Evolutionary conservation across 2,329 filamentous ascomycete species (phyloP).

Genomic region (Aureobasidium melanogenum): DNA sequence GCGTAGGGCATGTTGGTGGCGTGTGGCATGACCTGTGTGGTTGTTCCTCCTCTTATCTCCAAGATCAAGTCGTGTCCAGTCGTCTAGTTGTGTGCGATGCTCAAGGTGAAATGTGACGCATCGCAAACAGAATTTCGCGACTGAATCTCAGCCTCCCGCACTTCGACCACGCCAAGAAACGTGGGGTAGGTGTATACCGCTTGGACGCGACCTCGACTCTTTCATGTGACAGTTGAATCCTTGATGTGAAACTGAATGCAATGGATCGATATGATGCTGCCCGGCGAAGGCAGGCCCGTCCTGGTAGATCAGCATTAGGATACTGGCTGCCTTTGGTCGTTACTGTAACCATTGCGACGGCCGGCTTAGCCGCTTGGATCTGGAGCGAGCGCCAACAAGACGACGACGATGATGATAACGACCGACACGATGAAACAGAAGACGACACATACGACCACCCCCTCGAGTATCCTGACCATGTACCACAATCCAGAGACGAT

Average conservation of each 20-base stretch:
- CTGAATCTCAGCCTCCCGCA: background rate
- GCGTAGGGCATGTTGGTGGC: slow-evolving; percentile 59
- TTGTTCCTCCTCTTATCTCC: background rate
- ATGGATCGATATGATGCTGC: slow-evolving; percentile 22
- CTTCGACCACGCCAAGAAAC: background rate
- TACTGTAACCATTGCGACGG: slow-evolving; percentile 79
- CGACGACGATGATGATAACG: slow-evolving; percentile 58
- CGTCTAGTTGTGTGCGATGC: background rate
- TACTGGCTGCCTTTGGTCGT: slow-evolving; percentile 86
- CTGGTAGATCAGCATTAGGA: slow-evolving; percentile 54
- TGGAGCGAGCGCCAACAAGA: slow-evolving; percentile 81
- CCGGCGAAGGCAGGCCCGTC: slow-evolving; percentile 40
- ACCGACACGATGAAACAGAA: slow-evolving; percentile 43
- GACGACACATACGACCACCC: slow-evolving; percentile 17
- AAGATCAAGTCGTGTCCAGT: background rate
- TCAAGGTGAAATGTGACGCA: background rate
- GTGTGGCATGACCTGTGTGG: slow-evolving; percentile 56
- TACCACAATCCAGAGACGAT: background rate
- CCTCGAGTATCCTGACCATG: slow-evolving; percentile 10
- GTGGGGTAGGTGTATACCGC: background rate
- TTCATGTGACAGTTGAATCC: background rate
- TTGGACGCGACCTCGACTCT: background rate
- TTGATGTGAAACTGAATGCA: background rate
- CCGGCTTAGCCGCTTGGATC: slow-evolving; percentile 81
- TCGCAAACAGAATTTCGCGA: slow-evolving; percentile 3